Percentiles rank a stretch among this genome's conserved stretches.
Evolutionary conservation across 257 asterid species (phyloP).

Genomic region (Petunia secreta): DNA sequence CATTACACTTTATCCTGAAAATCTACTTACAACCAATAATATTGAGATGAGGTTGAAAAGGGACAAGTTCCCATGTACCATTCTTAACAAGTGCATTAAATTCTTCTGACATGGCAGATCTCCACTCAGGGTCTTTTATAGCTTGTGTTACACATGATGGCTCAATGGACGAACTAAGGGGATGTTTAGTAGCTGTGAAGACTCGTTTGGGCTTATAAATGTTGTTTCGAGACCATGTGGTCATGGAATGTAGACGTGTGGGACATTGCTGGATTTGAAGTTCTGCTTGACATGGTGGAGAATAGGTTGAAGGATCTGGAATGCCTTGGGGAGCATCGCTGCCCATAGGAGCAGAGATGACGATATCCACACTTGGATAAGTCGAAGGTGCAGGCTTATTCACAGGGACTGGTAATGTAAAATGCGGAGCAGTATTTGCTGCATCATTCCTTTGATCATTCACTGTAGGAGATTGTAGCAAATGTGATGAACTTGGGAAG

Average conservation of each 20-base stretch:
- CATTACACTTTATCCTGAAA: background rate
- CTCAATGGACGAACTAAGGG: background rate
- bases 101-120: background rate
- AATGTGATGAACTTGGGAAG: background rate
- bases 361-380: background rate
- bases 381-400: background rate
- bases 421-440: background rate
- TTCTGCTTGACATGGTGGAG: background rate
- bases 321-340: background rate
- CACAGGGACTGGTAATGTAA: background rate
- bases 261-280: background rate
- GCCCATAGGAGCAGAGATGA: background rate
- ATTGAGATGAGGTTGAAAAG: background rate
- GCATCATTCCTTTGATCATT: background rate
- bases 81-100: background rate
- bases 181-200: background rate
- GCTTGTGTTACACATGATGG: background rate
- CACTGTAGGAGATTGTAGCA: background rate
- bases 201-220: background rate
- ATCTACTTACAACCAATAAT: slow-evolving; percentile 13
- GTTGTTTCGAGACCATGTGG: background rate
- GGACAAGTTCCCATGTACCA: background rate
- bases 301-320: background rate
- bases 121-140: background rate
- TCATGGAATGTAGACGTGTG: background rate